Conservation (phyloP, 495 filamentous ascomycete genomes). For the Halenospora varia region DNA sequence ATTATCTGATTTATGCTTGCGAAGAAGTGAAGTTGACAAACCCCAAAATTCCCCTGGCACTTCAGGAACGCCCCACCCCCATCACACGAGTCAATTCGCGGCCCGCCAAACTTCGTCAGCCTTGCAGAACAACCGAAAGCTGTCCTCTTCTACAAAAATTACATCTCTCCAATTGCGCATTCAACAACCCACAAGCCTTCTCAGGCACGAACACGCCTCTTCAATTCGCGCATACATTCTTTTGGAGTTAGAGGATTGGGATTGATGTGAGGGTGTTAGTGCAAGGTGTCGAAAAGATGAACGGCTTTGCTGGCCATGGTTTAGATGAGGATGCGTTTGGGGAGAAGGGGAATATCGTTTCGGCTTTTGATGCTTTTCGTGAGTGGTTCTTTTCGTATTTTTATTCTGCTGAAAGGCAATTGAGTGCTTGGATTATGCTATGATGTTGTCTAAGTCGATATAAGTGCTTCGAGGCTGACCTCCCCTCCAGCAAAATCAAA, state of each 20-base stretch:
- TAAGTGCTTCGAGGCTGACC: neutral
- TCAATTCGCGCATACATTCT: neutral
- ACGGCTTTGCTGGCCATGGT: slow-evolving; percentile 59
- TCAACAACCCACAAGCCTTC: neutral
- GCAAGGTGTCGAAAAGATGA: slow-evolving; percentile 31
- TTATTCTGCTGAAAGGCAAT: neutral
- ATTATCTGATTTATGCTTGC: no score
- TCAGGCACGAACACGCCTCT: neutral
- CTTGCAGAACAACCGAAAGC: neutral
- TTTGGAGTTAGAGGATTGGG: neutral
- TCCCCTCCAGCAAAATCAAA: slow-evolving; percentile 79
- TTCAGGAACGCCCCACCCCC: neutral
- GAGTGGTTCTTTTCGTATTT: slow-evolving; percentile 39
- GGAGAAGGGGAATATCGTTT: slow-evolving; percentile 63
- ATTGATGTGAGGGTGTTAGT: neutral
- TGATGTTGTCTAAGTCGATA: neutral
- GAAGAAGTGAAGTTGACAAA: no score
- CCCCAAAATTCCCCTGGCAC: neutral
- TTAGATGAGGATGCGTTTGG: slow-evolving; percentile 78
- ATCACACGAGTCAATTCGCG: neutral
- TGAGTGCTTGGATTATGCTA: neutral
- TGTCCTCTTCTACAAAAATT: neutral
- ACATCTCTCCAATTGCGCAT: no score
- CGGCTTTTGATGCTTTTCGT: slow-evolving; percentile 98
- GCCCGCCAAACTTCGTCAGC: neutral